phyloP scores from a whole-genome alignment of 352 stramenopile species.

The Phytophthora macrochlamydospora region DNA sequence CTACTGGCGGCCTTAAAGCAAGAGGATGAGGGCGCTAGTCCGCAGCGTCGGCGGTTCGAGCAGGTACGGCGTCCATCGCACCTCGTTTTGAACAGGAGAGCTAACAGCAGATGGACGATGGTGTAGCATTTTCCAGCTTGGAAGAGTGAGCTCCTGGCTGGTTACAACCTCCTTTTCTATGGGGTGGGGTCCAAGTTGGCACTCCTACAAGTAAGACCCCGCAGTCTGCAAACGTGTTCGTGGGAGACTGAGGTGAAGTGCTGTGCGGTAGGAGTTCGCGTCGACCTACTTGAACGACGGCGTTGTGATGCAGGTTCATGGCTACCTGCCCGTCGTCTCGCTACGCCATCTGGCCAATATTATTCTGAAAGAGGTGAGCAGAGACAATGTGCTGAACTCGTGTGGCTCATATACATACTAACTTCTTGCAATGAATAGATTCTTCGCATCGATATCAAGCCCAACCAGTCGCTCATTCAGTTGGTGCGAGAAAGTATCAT shows the following conservation, averaged over 20 bases:
- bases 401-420: too few species aligned
- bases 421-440: constrained; percentile 13
- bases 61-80: not conserved
- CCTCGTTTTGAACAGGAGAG: not conserved
- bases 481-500: constrained; percentile 17
- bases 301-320: constrained; percentile 57
- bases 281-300: constrained; percentile 29
- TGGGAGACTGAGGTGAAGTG: not conserved
- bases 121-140: constrained; percentile 39
- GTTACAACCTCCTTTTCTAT: constrained; percentile 61
- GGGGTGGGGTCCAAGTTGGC: constrained; percentile 61
- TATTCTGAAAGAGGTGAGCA: constrained; percentile 41
- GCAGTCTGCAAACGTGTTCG: not conserved
- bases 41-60: constrained; percentile 15
- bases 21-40: constrained; percentile 22
- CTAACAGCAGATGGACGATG: not conserved
- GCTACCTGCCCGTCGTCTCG: constrained; percentile 59
- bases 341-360: constrained; percentile 45
- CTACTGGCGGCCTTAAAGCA: constrained; percentile 28
- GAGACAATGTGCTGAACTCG: not conserved
- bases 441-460: constrained; percentile 25
- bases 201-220: constrained; percentile 46
- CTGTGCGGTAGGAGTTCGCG: constrained; percentile 45
- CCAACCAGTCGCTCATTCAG: constrained; percentile 38
- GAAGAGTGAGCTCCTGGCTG: constrained; percentile 49